Conservation (phyloP, 75 land plant species). For the Larix kaempferi region DNA sequence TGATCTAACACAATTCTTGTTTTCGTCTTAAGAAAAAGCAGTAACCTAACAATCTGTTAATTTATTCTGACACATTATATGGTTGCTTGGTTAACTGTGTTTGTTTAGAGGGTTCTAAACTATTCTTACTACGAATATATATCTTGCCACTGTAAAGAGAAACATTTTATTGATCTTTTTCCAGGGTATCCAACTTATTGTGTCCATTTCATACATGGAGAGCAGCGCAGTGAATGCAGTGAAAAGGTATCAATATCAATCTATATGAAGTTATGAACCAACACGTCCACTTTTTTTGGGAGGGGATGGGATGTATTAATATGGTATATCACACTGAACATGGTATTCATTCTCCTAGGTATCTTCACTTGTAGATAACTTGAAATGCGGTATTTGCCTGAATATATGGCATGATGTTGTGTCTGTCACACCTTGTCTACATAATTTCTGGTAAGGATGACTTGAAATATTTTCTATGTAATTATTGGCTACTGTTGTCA, state of each 20-base stretch:
- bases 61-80: too few relatives aligned
- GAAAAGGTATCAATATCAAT: background rate
- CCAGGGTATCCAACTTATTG: background rate
- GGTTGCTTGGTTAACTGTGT: too few relatives aligned
- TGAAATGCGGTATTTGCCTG: constrained; percentile 73
- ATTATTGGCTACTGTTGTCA: constrained; percentile 7
- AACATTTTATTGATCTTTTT: background rate
- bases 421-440: constrained; percentile 67
- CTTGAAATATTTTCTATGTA: background rate
- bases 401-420: constrained; percentile 83
- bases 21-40: too few relatives aligned
- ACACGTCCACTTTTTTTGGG: background rate
- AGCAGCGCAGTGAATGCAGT: background rate
- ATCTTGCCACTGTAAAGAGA: background rate
- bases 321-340: background rate
- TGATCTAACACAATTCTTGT: too few relatives aligned
- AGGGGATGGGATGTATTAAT: background rate
- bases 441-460: constrained; percentile 60
- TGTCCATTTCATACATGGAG: background rate
- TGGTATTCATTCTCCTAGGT: constrained; percentile 26
- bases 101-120: too few relatives aligned
- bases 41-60: too few relatives aligned
- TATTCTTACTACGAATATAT: too few relatives aligned
- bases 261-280: background rate
- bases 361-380: constrained; percentile 39